Base-by-base conservation (phyloP, 2,329 filamentous ascomycete species). In the Curvularia lunata region DNA sequence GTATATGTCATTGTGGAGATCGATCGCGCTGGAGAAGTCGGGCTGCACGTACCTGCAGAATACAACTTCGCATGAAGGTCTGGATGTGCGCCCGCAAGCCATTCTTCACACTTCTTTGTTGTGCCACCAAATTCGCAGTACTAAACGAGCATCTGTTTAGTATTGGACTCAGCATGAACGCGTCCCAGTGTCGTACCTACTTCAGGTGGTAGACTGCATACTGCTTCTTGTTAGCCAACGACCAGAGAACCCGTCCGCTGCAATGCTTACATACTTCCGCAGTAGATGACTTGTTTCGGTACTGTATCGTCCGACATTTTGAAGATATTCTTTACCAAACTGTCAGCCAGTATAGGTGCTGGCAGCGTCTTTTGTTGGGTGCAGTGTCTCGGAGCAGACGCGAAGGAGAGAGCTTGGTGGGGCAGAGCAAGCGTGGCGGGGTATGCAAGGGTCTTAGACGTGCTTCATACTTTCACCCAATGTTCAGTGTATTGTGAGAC, bases 71-170 rank as follows among this genome's bases (percentile, higher is more conserved):
- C 79, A 79, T 96, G 96, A 76, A 97, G 81, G 46, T 85, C 83
- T 3, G 88, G 85, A 69, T 97, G 85, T 65, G 87, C 84, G 64
- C 88, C 86, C 72, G 91, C 82, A 19, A 99, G 87, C 95, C 95
- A 99, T 77, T 98, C 93, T 78, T 94, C 90, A 81, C 95, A 99
- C 81, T 97, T 99, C 80, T 92, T 97, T 23, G 90, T 89, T 38
- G 93, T 98, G 65, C 93, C 94, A 74, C 95, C 95, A 79, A 97
- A 98, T 81, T 99, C 95, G 83, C 95, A 99, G 82, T 97, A 99
- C 95, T 98, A 80, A 9, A 13, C 34, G 6, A 13, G 8, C 27
- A 21, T n/a, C 9, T 5, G 16, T 41, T 73, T 41, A 72, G 63
- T 21, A 3, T 28, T 41, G 5, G 40, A 27, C 18, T 46, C 16